These are phyloP conservation scores for Wallacemonas sp. DNA, from an alignment of 208 protist genomes.

Conservation along the genomic window DNA sequence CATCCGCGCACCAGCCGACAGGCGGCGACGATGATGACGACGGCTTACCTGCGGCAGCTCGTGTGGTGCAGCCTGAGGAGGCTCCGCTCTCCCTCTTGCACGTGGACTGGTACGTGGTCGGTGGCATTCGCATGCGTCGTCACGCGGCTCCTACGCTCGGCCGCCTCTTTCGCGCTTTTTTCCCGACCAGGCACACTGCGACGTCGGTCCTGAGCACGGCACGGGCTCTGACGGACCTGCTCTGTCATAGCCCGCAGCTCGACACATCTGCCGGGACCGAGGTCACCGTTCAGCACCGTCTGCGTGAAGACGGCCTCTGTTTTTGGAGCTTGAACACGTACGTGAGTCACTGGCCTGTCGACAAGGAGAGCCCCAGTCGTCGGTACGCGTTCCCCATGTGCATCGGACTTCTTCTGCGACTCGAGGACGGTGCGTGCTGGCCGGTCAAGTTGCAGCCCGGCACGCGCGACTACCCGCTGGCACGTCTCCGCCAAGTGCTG, in stretches of 20 bases:
- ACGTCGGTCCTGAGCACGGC: background rate
- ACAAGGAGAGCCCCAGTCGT: slow-evolving; percentile 10
- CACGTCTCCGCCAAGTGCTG: slow-evolving; percentile 27
- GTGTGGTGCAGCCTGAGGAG: background rate
- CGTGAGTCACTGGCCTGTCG: slow-evolving; percentile 41
- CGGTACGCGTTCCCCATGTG: slow-evolving; percentile 48
- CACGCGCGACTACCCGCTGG: slow-evolving; percentile 38
- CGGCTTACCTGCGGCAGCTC: background rate
- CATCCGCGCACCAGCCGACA: slow-evolving; percentile 5
- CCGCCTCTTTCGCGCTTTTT: slow-evolving; percentile 42
- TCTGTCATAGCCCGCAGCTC: background rate
- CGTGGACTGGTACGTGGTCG: slow-evolving; percentile 73
- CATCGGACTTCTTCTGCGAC: slow-evolving; percentile 47
- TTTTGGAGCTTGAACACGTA: slow-evolving; percentile 74
- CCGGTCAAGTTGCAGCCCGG: slow-evolving; percentile 41
- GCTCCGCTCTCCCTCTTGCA: slow-evolving; percentile 25
- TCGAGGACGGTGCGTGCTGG: slow-evolving; percentile 35
- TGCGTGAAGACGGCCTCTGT: slow-evolving; percentile 67
- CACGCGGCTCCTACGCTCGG: slow-evolving; percentile 37
- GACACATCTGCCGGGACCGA: slow-evolving; percentile 1
- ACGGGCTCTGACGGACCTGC: background rate
- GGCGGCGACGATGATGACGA: background rate
- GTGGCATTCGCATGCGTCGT: slow-evolving; percentile 40
- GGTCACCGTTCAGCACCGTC: slow-evolving; percentile 37
- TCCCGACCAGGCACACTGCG: slow-evolving; percentile 13